These are phyloP conservation scores for Trypanosoma lewisi DNA, from an alignment of 208 protist species.

Conservation along the genomic window DNA sequence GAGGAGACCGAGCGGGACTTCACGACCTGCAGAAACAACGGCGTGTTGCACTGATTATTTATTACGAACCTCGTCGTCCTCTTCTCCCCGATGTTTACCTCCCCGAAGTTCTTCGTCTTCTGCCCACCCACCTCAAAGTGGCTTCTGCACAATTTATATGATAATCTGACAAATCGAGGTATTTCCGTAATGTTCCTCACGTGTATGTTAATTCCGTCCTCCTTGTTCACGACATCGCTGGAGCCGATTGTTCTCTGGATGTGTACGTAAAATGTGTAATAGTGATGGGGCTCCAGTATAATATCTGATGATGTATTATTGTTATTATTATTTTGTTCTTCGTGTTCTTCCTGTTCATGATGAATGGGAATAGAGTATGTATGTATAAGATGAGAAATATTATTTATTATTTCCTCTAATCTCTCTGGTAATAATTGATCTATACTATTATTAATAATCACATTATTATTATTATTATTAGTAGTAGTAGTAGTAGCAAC, in stretches of 20 bases:
- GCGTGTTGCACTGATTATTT: constrained; percentile 76
- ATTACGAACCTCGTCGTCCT: constrained; percentile 80
- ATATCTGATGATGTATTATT: too few species aligned
- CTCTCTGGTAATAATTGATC: constrained; percentile 17
- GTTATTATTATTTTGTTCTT: too few species aligned
- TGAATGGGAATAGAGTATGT: constrained; percentile 35
- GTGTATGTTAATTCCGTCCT: constrained; percentile 74
- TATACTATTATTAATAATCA: too few species aligned
- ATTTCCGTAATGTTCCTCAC: constrained; percentile 67
- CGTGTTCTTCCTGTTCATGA: too few species aligned
- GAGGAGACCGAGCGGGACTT: constrained; percentile 86
- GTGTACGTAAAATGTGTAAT: constrained; percentile 52
- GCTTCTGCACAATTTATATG: constrained; percentile 68
- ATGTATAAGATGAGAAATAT: constrained; percentile 38
- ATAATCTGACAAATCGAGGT: constrained; percentile 80
- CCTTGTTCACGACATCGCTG: constrained; percentile 68
- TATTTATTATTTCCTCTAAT: constrained; percentile 36
- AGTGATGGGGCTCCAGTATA: constrained; percentile 37
- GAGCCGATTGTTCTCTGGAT: constrained; percentile 46
- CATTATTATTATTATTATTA: too few species aligned
- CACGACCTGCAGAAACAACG: constrained; percentile 57
- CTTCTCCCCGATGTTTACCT: constrained; percentile 83
- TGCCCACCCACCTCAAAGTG: constrained; percentile 76
- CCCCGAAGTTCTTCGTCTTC: constrained; percentile 87
- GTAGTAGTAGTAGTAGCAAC: too few species aligned